Base-by-base conservation (phyloP, 495 filamentous ascomycete species). In the Penicillium arizonense region DNA sequence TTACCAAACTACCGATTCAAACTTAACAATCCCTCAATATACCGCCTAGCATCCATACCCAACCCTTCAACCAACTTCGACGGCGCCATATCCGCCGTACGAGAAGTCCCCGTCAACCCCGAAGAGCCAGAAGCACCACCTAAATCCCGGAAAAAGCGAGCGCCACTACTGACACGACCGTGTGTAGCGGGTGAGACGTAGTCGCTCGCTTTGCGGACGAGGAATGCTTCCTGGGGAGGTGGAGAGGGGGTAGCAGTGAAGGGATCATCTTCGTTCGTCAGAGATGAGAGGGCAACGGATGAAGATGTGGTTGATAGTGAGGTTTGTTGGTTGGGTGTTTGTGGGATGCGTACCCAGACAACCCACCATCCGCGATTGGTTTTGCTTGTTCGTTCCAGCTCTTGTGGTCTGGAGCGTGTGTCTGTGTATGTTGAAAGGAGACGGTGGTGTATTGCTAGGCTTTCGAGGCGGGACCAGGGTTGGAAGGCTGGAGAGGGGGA, bases 301-400 rank as follows among this genome's bases (percentile, higher is more conserved):
- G 59, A 58, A 28, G 65, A 52, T 44, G 53, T 47, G 30, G 58
- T 50, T 33, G 57, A 62, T 60, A 56, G 56, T 47, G 46, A 47
- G 40, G 20, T 46, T n/a, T 53, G 37, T 44, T 38, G 58, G 12
- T 35, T 37, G 36, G 44, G 40, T 3, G 62, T 77, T 72, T 52
- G 44, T 3, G 85, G 73, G 8, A 93, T 72, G 36, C 88, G 79
- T 46, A 88, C 90, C 92, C 95, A 97, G 44, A 97, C 88, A 24
- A 97, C 78, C 94, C 95, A 98, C 92, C 93, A 98, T 1, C 91
- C 91, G 9, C 91, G 81, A 42, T 76, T 87, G 5, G 92, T 97
- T 77, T 96, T 96, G 69, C 86, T 89, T 11, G 88, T 97, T n/a
- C 88, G 75, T 69, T 97, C 95, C 6, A 86, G 65, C 61, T 93